Base-by-base conservation (phyloP, 139 green algal genomes). In the Nannochloris sp. region DNA sequence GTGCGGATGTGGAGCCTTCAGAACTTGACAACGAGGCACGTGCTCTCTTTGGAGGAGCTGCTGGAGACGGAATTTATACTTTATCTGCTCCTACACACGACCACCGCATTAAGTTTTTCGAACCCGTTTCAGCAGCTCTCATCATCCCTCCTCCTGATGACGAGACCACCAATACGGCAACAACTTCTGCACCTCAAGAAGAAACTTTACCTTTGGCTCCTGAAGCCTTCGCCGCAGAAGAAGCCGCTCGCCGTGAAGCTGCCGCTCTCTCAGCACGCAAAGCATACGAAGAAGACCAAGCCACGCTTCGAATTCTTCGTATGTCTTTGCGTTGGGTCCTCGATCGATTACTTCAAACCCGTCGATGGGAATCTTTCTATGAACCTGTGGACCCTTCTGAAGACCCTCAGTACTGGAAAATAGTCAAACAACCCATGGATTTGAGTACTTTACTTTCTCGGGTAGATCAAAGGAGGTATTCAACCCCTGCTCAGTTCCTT, bases 391-490 rank as follows among this genome's bases (percentile, higher is more conserved):
- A 29, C 7, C 54, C 70, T 4, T 76, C 80, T 3, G 73, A 83
- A 13, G 75, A 87, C 47, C 67, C 68, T 2, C 67, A 83, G 23
- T 85, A 82, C 72, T 84, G 55, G 51, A 33, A 60, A 59, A 35
- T 33, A 72, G 72, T 73, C 14, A 47, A 34, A 14, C 23, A 54
- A 25, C 86, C 85, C 36, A 89, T 88, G 80, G 88, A 95, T 70
- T 70, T 95, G 46, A 67, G 73, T 33, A 93, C 81, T 2, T 47
- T 93, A 15, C 74, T 95, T 37, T 60, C 67, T 2, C 74, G 74
- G 7, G 80, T 95, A 42, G 79, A 95, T 58, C 53, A 60, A 15
- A 69, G 73, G 29, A 56, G 63, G 44, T 89, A 91, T 75, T 23
- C 54, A 34, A 91, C 84, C 1, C 44, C 64, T 1, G 63, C 72